phyloP scores from a whole-genome alignment of 169 alveolate species.

The Besnoitia besnoiti region DNA sequence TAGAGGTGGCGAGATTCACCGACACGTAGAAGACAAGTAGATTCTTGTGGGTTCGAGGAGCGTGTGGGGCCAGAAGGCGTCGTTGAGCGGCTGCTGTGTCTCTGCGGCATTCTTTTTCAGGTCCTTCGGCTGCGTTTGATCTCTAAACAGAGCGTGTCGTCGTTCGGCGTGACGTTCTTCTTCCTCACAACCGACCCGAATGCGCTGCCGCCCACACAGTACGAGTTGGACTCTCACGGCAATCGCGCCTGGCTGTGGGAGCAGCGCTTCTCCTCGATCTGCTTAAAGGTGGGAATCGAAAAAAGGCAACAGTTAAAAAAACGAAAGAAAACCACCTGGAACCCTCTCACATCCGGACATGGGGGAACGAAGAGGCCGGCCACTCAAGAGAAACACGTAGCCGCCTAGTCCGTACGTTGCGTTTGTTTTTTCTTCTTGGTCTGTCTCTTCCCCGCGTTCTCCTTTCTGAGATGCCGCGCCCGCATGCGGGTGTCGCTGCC shows the following conservation, averaged over 20 bases:
- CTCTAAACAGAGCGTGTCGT: slow-evolving; percentile 20
- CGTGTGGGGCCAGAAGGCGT: too few species aligned
- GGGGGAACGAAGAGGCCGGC: not conserved
- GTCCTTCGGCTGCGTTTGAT: slow-evolving; percentile 50
- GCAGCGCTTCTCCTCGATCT: slow-evolving; percentile 45
- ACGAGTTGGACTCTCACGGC: not conserved
- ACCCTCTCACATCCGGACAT: not conserved
- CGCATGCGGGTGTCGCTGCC: too few species aligned
- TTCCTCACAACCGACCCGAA: slow-evolving; percentile 36
- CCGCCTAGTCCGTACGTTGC: not conserved
- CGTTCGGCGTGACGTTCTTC: slow-evolving; percentile 39
- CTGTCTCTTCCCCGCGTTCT: too few species aligned
- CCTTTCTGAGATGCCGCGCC: too few species aligned
- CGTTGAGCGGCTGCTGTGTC: not conserved
- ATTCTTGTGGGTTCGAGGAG: too few species aligned
- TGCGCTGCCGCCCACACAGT: slow-evolving; percentile 27
- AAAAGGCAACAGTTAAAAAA: not conserved
- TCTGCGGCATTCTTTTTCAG: not conserved
- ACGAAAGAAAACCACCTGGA: not conserved
- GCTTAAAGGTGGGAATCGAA: slow-evolving; percentile 33
- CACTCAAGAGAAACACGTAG: not conserved
- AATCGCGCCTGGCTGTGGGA: slow-evolving; percentile 52
- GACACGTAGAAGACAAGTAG: too few species aligned
- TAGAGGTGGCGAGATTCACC: too few species aligned
- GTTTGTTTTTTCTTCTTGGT: not conserved